Evolutionary conservation across 306 rosid species (phyloP).

Genomic region (Malus fusca): DNA sequence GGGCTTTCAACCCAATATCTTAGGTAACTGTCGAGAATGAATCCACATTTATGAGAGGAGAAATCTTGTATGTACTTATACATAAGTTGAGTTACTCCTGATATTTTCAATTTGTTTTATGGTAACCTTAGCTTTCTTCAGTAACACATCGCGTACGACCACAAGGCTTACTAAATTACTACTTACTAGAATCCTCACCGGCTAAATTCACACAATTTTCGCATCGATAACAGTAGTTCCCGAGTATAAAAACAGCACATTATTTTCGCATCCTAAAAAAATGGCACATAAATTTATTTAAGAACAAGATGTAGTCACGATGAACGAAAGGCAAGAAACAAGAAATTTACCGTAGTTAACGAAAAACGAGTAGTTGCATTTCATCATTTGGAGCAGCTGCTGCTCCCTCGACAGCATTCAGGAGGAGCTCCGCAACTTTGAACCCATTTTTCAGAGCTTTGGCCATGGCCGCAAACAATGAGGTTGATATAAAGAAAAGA

Average conservation of each 20-base stretch:
- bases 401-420: constrained; percentile 51
- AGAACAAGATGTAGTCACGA: neutral
- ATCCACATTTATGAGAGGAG: no score
- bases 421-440: constrained; percentile 15
- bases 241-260: neutral
- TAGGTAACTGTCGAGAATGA: neutral
- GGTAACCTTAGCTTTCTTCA: no score
- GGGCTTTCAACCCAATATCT: neutral
- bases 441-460: neutral
- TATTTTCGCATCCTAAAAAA: neutral
- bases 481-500: neutral
- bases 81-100: no score
- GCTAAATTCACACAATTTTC: neutral
- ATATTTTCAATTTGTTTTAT: no score
- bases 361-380: neutral
- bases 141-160: neutral
- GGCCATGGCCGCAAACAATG: no score
- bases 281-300: neutral
- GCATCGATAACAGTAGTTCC: neutral
- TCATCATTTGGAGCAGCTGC: constrained; percentile 19
- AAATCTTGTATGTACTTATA: no score
- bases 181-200: neutral
- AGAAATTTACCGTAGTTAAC: neutral
- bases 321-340: neutral
- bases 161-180: neutral